Base-by-base conservation (phyloP, 345 rosid species). In the Salix exigua region DNA sequence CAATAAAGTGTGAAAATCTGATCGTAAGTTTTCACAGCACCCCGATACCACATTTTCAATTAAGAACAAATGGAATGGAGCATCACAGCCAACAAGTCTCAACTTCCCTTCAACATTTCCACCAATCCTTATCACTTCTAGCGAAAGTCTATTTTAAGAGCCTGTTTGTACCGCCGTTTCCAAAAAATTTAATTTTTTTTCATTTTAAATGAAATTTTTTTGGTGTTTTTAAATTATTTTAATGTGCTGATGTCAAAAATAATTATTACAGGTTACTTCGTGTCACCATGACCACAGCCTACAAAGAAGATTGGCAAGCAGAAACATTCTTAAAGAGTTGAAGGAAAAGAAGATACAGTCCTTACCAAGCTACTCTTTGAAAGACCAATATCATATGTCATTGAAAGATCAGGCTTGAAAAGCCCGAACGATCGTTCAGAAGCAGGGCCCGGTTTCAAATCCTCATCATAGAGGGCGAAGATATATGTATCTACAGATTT, bases 391-490 rank as follows among this genome's bases (percentile, higher is more conserved):
- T 93, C 99, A 33, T 93, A 95, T 0, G 68, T 48, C 90, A 86
- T 83, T 0, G 98, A 86, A 79, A 90, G 94, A 76, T 95, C 99
- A 2, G 91, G 75, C 76, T 75, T 95, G 83, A 79, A 93, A 71
- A 93, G 89, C 55, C 99, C 99, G 2, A 91, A 93, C 0, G 97
- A 88, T 30, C 96, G 87, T 73, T 96, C 99, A 0, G 93, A 96
- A 25, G 86, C 66, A 28, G 97, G 92, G 11, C 98, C 98, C 5
- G 93, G 82, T 79, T 92, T 96, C 88, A 87, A 66, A 77, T 96
- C 81, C 85, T 96, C 99, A 16, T 96, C 96, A 8, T 92, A 96
- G 51, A 96, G 90, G 0, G 98, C 99, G 25, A 93, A 96, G 74
- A 96, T 82, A 83, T 93, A 96, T 3, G 99, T 93, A 65, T 93